A percentile compares a stretch with the other conserved stretches of the same genome.
These are phyloP conservation scores for Magnolia kwangsiensis DNA, from an alignment of 164 flowering plant genomes.

Conservation along the genomic window DNA sequence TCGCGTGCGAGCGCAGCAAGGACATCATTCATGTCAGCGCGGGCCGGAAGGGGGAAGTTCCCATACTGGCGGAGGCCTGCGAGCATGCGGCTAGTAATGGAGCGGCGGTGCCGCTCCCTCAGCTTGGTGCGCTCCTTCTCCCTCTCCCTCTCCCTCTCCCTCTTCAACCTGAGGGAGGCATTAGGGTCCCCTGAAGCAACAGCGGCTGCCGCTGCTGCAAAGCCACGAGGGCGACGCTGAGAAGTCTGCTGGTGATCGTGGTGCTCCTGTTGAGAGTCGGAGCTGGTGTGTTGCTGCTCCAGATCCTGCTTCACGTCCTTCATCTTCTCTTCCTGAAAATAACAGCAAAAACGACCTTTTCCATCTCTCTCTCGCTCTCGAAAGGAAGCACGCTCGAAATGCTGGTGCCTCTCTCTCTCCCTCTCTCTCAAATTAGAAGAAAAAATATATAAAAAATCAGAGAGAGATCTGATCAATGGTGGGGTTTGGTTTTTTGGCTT, in stretches of 20 bases:
- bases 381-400: too few species aligned
- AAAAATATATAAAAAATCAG: too few species aligned
- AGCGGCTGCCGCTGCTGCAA: slow-evolving; percentile 49
- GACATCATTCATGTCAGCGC: slow-evolving; percentile 81
- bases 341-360: background rate
- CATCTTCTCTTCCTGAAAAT: background rate
- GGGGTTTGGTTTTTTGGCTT: too few species aligned
- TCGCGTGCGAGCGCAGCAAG: slow-evolving; percentile 72
- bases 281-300: slow-evolving; percentile 26
- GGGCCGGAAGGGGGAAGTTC: slow-evolving; percentile 68
- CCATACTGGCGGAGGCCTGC: slow-evolving; percentile 73
- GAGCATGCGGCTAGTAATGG: slow-evolving; percentile 71
- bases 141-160: slow-evolving; percentile 60
- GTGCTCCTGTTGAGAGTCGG: slow-evolving; percentile 20
- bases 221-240: slow-evolving; percentile 55
- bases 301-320: slow-evolving; percentile 25
- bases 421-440: too few species aligned
- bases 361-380: too few species aligned
- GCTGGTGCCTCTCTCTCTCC: too few species aligned
- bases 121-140: slow-evolving; percentile 78
- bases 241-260: slow-evolving; percentile 21
- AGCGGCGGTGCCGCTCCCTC: slow-evolving; percentile 67
- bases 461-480: too few species aligned
- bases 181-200: slow-evolving; percentile 10
- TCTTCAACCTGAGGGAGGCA: slow-evolving; percentile 10